These are phyloP conservation scores for Helicostylum pulchrum DNA, from an alignment of 192 early-diverging fungal genomes.

Conservation along the genomic window DNA sequence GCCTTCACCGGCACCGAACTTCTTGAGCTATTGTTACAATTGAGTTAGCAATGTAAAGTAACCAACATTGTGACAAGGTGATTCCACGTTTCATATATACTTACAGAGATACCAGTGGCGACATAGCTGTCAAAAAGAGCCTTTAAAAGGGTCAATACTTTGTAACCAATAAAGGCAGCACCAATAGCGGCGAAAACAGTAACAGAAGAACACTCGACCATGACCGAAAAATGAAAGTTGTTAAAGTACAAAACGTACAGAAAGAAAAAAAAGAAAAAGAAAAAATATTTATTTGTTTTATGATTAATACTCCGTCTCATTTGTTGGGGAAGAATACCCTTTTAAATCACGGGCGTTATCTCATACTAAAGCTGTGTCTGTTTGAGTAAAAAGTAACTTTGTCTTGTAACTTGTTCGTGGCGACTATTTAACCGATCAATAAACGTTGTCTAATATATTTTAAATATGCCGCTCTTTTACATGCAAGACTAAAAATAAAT, in stretches of 20 bases:
- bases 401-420: no score
- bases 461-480: no score
- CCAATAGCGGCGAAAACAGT: slow-evolving; percentile 37
- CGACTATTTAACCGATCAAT: no score
- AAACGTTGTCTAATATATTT: no score
- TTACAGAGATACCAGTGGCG: slow-evolving; percentile 24
- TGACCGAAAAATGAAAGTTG: neutral
- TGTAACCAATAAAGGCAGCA: slow-evolving; percentile 29
- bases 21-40: slow-evolving; percentile 37
- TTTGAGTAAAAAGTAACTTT: no score
- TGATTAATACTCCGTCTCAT: no score
- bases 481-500: no score
- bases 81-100: neutral
- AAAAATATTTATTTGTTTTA: neutral
- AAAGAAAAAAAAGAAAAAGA: slow-evolving; percentile 7
- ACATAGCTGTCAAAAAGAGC: slow-evolving; percentile 21
- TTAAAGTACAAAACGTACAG: slow-evolving; percentile 7
- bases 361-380: no score
- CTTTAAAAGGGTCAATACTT: slow-evolving; percentile 40
- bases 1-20: slow-evolving; percentile 55
- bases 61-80: neutral
- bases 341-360: no score
- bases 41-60: slow-evolving; percentile 35
- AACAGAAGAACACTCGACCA: slow-evolving; percentile 8
- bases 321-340: no score